phyloP scores from a whole-genome alignment of 2,329 filamentous ascomycete genomes.

The Metarhizium guizhouense region DNA sequence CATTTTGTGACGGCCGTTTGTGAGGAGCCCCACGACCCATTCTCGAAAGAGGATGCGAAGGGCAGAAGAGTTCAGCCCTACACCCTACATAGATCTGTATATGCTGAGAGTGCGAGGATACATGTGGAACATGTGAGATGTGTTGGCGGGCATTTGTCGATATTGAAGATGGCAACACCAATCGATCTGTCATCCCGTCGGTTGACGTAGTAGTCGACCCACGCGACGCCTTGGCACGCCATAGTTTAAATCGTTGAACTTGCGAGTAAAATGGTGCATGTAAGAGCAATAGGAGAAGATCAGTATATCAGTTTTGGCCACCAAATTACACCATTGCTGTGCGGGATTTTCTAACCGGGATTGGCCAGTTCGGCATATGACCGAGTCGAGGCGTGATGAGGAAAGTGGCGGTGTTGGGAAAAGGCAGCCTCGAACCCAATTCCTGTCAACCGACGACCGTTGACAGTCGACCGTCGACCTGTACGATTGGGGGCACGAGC shows the following conservation, averaged over 20 bases:
- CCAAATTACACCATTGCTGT: background rate
- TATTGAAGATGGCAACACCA: background rate
- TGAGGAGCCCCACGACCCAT: no score
- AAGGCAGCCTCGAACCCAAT: background rate
- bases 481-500: background rate
- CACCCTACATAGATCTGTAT: background rate
- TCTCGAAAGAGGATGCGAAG: no score
- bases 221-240: background rate
- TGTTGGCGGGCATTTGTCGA: background rate
- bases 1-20: no score
- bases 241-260: background rate
- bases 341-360: background rate
- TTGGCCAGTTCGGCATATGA: background rate
- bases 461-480: background rate
- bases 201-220: background rate
- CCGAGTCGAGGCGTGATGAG: background rate
- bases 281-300: background rate
- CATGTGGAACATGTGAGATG: background rate
- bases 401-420: slow-evolving; percentile 8
- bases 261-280: background rate
- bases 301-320: background rate
- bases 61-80: background rate
- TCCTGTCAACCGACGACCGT: no score
- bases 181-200: no score
- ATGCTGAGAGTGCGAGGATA: no score